Percentiles rank a stretch among this genome's conserved stretches.
Evolutionary conservation across 148 eudicot genomes (phyloP).

Genomic region (Pouteria glomerata): DNA sequence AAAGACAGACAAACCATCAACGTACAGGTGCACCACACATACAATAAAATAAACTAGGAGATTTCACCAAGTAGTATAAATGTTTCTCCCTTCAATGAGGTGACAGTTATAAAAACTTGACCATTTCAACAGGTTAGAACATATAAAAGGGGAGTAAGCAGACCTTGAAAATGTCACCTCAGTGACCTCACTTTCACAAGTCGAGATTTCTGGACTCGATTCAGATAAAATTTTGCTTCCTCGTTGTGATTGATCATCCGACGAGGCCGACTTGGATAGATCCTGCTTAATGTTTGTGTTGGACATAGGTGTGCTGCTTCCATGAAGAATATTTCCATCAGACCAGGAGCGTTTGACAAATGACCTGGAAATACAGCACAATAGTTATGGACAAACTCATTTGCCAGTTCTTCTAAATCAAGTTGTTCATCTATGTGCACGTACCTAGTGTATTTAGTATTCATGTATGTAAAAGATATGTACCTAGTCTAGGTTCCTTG

Average conservation of each 20-base stretch:
- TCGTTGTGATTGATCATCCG: slow-evolving; percentile 39
- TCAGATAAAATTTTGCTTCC: slow-evolving; percentile 35
- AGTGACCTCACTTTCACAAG: slow-evolving; percentile 42
- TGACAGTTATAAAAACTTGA: background rate
- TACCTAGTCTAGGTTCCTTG: no score
- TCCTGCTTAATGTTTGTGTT: slow-evolving; percentile 29
- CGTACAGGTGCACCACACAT: background rate
- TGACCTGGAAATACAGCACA: slow-evolving; percentile 35
- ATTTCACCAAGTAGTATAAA: background rate
- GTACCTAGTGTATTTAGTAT: no score
- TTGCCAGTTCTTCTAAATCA: background rate
- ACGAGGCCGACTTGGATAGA: slow-evolving; percentile 28
- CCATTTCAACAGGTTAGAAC: background rate
- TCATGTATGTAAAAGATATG: no score
- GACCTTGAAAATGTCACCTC: slow-evolving; percentile 59
- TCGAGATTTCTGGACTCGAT: slow-evolving; percentile 58
- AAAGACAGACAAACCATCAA: no score
- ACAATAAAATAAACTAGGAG: background rate
- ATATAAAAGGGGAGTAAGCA: background rate
- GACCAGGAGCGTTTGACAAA: slow-evolving; percentile 67
- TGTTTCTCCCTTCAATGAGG: background rate
- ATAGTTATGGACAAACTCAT: background rate
- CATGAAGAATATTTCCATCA: slow-evolving; percentile 74
- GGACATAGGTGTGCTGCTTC: slow-evolving; percentile 40
- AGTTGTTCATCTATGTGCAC: no score